phyloP scores from a whole-genome alignment of 2,329 filamentous ascomycete genomes.

The Aspergillus neoniger region DNA sequence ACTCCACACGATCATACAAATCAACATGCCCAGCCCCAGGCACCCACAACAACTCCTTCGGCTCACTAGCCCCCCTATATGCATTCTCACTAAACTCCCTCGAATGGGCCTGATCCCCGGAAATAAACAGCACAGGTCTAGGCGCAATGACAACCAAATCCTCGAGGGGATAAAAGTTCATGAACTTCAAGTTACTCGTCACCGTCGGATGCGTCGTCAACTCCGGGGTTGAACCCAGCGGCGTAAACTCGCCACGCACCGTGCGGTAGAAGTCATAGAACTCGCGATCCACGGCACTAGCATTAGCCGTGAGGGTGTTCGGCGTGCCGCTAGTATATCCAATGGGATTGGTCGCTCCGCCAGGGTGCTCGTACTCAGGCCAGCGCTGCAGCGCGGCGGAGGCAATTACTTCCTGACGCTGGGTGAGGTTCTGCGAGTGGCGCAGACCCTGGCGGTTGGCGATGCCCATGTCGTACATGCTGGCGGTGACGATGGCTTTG shows the following conservation, averaged over 20 bases:
- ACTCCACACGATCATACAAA: slow-evolving; percentile 34
- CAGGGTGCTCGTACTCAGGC: slow-evolving; percentile 11
- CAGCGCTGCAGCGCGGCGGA: slow-evolving; percentile 24
- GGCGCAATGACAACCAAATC: not conserved
- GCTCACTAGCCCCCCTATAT: slow-evolving; percentile 24
- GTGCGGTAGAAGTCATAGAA: slow-evolving; percentile 39
- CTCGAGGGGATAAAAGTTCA: slow-evolving; percentile 30
- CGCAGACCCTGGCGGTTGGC: slow-evolving; percentile 15
- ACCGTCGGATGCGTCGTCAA: slow-evolving; percentile 36
- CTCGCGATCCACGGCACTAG: slow-evolving; percentile 26
- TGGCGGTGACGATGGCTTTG: slow-evolving; percentile 20
- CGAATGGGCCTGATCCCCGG: slow-evolving; percentile 19
- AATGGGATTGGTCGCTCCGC: slow-evolving; percentile 7
- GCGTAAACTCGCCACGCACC: slow-evolving; percentile 31
- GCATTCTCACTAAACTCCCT: slow-evolving; percentile 18
- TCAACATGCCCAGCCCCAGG: slow-evolving; percentile 34
- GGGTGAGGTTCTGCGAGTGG: slow-evolving; percentile 13
- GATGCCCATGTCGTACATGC: slow-evolving; percentile 20
- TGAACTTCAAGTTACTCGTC: slow-evolving; percentile 32
- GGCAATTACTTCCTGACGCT: slow-evolving; percentile 19
- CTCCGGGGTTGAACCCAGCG: slow-evolving; percentile 15
- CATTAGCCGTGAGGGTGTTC: slow-evolving; percentile 26
- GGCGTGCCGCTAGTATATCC: slow-evolving; percentile 22
- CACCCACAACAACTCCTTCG: slow-evolving; percentile 37
- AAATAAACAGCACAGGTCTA: slow-evolving; percentile 29